Evolutionary conservation across 1,139 yeast genomes (phyloP).

Genomic region (Yamadazyma triangularis): DNA sequence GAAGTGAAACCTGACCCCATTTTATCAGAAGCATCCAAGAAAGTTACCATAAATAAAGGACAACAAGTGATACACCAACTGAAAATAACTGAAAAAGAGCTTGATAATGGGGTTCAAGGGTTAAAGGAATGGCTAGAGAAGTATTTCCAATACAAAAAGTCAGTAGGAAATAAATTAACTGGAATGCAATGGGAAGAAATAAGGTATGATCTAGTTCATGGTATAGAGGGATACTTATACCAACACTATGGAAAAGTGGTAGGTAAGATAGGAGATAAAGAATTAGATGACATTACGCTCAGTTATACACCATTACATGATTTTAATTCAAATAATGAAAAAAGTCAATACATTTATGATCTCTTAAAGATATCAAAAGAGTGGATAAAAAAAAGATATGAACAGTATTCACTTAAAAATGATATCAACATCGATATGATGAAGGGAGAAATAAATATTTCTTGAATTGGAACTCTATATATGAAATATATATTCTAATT

Average conservation of each 20-base stretch:
- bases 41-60: too few relatives aligned
- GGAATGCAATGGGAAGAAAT: slow-evolving; percentile 48
- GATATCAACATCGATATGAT: slow-evolving; percentile 24
- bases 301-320: slow-evolving; percentile 33
- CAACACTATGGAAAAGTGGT: slow-evolving; percentile 27
- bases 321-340: slow-evolving; percentile 31
- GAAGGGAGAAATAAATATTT: slow-evolving; percentile 14
- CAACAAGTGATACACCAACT: not conserved
- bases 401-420: not conserved
- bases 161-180: slow-evolving; percentile 33
- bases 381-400: slow-evolving; percentile 14
- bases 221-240: slow-evolving; percentile 33
- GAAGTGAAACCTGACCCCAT: not conserved
- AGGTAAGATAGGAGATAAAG: slow-evolving; percentile 2
- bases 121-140: slow-evolving; percentile 31
- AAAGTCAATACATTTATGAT: slow-evolving; percentile 23
- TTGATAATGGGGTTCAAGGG: slow-evolving; percentile 22
- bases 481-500: slow-evolving; percentile 1
- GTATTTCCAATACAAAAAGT: slow-evolving; percentile 38
- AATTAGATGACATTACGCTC: slow-evolving; percentile 2
- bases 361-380: slow-evolving; percentile 24
- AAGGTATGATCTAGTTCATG: slow-evolving; percentile 34
- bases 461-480: slow-evolving; percentile 5
- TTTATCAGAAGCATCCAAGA: not conserved
- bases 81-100: slow-evolving; percentile 13